Evolutionary conservation across 1,139 yeast genomes (phyloP).

Genomic region (Williopsis jadinii): DNA sequence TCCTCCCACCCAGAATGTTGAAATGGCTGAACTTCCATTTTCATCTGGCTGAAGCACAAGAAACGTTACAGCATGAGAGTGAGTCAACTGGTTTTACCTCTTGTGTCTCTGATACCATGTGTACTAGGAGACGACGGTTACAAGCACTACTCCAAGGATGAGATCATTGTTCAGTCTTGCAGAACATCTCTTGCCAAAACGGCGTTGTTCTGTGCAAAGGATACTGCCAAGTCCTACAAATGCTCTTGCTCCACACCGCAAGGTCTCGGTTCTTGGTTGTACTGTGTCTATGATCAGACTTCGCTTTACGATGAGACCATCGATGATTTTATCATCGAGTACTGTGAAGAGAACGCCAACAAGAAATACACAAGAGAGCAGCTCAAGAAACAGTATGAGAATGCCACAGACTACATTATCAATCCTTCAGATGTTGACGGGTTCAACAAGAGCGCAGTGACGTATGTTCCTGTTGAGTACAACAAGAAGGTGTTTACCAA

Average conservation of each 20-base stretch:
- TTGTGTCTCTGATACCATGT: too few species aligned
- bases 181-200: slow-evolving; percentile 17
- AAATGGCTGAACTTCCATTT: too few species aligned
- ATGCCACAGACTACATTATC: slow-evolving; percentile 33
- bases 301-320: slow-evolving; percentile 7
- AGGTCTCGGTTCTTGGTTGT: slow-evolving; percentile 23
- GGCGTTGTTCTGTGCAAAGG: slow-evolving; percentile 21
- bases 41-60: too few species aligned
- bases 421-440: slow-evolving; percentile 24
- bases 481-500: slow-evolving; percentile 25
- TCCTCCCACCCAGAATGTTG: too few species aligned
- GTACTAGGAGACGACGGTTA: slow-evolving; percentile 1
- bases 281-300: slow-evolving; percentile 21
- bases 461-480: slow-evolving; percentile 25
- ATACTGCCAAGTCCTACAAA: slow-evolving; percentile 12
- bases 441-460: slow-evolving; percentile 23
- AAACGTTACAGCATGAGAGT: too few species aligned
- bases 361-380: slow-evolving; percentile 25
- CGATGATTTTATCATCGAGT: slow-evolving; percentile 13
- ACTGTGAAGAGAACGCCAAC: slow-evolving; percentile 12
- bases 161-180: slow-evolving; percentile 21
- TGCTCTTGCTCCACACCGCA: slow-evolving; percentile 23
- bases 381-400: slow-evolving; percentile 31
- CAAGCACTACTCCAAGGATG: slow-evolving; percentile 16
- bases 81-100: too few species aligned